A percentile compares a stretch with the other conserved stretches of the same genome.
These are phyloP conservation scores for Conoideocrella luteorostrata DNA, from an alignment of 2,329 filamentous ascomycete genomes.

Conservation along the genomic window DNA sequence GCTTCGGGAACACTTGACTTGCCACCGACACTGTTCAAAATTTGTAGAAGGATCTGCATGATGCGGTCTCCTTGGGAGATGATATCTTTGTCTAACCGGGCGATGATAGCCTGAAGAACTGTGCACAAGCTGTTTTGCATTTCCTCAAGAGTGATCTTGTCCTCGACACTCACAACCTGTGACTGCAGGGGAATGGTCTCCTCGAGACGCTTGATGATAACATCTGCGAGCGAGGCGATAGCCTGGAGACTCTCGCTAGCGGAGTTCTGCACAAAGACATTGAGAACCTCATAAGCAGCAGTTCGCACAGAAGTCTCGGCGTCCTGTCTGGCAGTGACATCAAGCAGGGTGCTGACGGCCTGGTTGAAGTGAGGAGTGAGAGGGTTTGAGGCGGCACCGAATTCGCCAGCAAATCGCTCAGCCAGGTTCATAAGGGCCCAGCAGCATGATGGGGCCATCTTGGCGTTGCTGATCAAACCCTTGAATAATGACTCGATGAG, in stretches of 20 bases:
- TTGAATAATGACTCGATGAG: constrained; percentile 85
- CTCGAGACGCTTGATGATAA: constrained; percentile 86
- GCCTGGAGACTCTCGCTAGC: constrained; percentile 78
- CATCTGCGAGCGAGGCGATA: constrained; percentile 75
- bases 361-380: constrained; percentile 90
- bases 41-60: constrained; percentile 81
- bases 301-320: constrained; percentile 86
- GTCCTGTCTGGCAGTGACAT: constrained; percentile 76
- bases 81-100: constrained; percentile 86
- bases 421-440: constrained; percentile 99
- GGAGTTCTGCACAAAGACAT: constrained; percentile 86
- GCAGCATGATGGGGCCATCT: constrained; percentile 98
- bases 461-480: constrained; percentile 82
- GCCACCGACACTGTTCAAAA: constrained; percentile 67
- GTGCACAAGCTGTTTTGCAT: constrained; percentile 95
- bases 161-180: constrained; percentile 94
- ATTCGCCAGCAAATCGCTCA: constrained; percentile 86
- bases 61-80: constrained; percentile 85
- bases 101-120: constrained; percentile 85
- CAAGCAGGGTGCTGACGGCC: constrained; percentile 77
- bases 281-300: constrained; percentile 94
- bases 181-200: constrained; percentile 82
- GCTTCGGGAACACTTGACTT: constrained; percentile 95
- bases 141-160: constrained; percentile 91
- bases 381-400: constrained; percentile 69